Conservation (phyloP, 129 eudicot genomes). For the Chrysanthemum seticuspe region DNA sequence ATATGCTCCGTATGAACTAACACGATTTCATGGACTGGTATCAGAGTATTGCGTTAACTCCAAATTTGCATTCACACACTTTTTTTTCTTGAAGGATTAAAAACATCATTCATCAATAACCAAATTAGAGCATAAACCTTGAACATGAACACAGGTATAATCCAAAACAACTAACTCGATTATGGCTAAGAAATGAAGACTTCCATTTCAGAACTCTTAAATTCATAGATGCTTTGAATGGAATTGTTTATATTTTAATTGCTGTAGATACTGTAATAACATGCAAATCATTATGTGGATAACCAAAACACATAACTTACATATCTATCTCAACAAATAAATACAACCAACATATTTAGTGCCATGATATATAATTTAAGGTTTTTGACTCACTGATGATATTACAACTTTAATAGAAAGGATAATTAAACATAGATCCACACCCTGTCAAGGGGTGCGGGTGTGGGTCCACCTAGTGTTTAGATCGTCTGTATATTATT, state of each 20-base stretch:
- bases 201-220: neutral
- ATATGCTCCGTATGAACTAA: no score
- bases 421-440: constrained; percentile 4
- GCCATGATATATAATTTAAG: neutral
- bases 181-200: neutral
- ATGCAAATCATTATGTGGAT: neutral
- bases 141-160: constrained; percentile 8
- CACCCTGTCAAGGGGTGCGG: neutral
- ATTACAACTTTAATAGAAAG: constrained; percentile 13
- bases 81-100: no score
- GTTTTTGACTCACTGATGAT: constrained; percentile 6
- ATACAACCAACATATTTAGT: neutral
- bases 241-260: neutral
- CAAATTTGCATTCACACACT: no score
- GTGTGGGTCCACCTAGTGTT: neutral
- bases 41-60: no score
- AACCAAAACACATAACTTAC: neutral
- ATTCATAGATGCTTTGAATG: neutral
- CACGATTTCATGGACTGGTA: no score
- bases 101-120: neutral
- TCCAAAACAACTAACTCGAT: neutral
- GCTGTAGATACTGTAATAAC: neutral
- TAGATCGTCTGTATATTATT: constrained; percentile 6
- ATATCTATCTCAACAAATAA: neutral
- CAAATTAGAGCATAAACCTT: neutral